Evolutionary conservation across 192 early-diverging fungal species (phyloP).

Genomic region (Neocallimastix lanati): DNA sequence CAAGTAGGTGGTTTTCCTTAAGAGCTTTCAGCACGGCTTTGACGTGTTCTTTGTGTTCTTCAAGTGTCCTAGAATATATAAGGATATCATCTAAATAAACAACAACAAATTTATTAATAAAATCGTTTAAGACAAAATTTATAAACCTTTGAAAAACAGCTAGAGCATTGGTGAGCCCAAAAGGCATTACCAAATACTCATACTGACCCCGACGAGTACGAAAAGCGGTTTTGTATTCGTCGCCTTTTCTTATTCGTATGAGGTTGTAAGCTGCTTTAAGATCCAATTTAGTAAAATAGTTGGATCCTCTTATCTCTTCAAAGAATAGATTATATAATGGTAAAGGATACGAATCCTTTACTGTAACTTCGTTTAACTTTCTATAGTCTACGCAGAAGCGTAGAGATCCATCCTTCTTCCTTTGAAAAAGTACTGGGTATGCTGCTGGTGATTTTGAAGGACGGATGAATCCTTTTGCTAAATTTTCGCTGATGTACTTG

Average conservation of each 20-base stretch:
- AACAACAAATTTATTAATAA: neutral
- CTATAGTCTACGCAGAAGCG: constrained; percentile 19
- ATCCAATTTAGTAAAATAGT: constrained; percentile 4
- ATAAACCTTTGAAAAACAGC: constrained; percentile 30
- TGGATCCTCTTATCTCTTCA: neutral
- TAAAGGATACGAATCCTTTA: constrained; percentile 14
- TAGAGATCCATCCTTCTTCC: constrained; percentile 15
- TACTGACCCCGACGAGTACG: constrained; percentile 9
- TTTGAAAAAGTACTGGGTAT: constrained; percentile 17
- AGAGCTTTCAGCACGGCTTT: no score
- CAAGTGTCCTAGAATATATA: constrained; percentile 7
- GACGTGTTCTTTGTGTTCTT: constrained; percentile 1
- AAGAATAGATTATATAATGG: constrained; percentile 14
- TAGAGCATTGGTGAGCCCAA: constrained; percentile 38
- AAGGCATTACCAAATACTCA: constrained; percentile 35
- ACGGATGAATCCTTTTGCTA: constrained; percentile 7
- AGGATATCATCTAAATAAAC: constrained; percentile 15
- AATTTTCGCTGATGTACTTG: constrained; percentile 7
- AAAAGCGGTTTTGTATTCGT: no score
- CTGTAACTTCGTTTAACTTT: constrained; percentile 13
- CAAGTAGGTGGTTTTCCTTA: no score
- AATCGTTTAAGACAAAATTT: constrained; percentile 17
- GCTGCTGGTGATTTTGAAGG: constrained; percentile 4
- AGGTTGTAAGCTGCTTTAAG: no score
- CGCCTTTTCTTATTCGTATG: no score